phyloP scores from a whole-genome alignment of 2,329 filamentous ascomycete genomes.

The Ophiostoma piceae region DNA sequence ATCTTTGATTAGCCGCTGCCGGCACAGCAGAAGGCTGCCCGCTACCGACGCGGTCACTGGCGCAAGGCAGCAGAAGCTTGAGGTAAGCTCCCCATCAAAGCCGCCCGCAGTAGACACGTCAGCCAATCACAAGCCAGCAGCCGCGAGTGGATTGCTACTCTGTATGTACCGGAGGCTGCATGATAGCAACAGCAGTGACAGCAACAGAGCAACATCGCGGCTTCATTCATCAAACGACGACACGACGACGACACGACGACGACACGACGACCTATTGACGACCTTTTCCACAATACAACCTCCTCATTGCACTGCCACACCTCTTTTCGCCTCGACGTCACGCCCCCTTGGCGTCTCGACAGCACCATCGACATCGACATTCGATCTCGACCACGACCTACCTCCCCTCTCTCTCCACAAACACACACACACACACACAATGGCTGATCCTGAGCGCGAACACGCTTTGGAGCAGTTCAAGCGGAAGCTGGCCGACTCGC shows the following conservation, averaged over 20 bases:
- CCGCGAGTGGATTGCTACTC: neutral
- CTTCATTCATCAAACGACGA: conserved; percentile 1
- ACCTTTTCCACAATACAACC: neutral
- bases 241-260: conserved; percentile 14
- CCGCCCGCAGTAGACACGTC: neutral
- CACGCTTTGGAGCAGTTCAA: conserved; percentile 74
- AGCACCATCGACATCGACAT: neutral
- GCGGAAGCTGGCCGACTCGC: conserved; percentile 79
- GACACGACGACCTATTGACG: neutral
- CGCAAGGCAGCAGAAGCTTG: conserved; percentile 38
- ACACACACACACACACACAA: conserved; percentile 18
- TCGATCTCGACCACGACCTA: neutral
- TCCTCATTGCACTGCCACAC: neutral
- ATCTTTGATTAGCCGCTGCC: neutral
- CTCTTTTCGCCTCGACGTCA: neutral
- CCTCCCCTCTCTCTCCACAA: neutral
- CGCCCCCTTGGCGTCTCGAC: neutral
- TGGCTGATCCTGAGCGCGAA: conserved; percentile 53
- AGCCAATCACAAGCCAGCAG: conserved; percentile 15
- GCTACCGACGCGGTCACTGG: conserved; percentile 11
- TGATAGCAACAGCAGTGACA: neutral
- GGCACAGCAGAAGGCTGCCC: neutral
- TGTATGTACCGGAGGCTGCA: neutral
- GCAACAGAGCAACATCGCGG: neutral
- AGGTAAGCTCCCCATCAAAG: conserved; percentile 34